phyloP scores from a whole-genome alignment of 1,139 yeast species.

The Hansenula sp. region DNA sequence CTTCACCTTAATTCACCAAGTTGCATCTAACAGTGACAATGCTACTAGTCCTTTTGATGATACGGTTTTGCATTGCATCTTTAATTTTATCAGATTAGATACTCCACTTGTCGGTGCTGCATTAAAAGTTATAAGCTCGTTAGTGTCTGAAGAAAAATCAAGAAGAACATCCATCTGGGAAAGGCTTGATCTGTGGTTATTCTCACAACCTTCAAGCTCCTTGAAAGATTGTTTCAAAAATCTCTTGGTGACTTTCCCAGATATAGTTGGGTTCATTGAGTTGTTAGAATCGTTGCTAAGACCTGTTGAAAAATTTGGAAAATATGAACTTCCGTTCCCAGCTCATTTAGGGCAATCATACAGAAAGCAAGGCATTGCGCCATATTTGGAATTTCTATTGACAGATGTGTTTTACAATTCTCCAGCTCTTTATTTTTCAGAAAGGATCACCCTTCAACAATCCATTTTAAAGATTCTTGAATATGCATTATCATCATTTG shows the following conservation, averaged over 20 bases:
- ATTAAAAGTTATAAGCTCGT: constrained; percentile 46
- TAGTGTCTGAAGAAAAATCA: constrained; percentile 40
- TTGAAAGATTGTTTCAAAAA: constrained; percentile 28
- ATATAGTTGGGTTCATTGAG: constrained; percentile 58
- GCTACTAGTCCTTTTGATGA: constrained; percentile 30
- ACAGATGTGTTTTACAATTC: constrained; percentile 58
- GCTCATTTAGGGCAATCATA: constrained; percentile 56
- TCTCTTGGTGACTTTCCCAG: constrained; percentile 38
- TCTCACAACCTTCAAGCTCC: constrained; percentile 23
- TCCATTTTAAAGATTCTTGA: constrained; percentile 49
- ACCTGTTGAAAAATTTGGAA: constrained; percentile 30
- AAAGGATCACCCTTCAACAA: constrained; percentile 45
- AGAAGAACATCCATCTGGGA: constrained; percentile 62
- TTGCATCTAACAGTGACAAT: constrained; percentile 41
- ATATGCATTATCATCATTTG: constrained; percentile 54
- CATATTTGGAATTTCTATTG: constrained; percentile 70
- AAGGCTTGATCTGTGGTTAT: constrained; percentile 70
- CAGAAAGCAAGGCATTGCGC: constrained; percentile 70
- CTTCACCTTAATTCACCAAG: constrained; percentile 48
- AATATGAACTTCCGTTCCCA: constrained; percentile 53
- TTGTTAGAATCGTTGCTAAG: constrained; percentile 40
- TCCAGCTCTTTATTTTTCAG: constrained; percentile 29
- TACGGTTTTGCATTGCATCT: constrained; percentile 33
- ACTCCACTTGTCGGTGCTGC: constrained; percentile 54
- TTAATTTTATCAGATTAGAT: constrained; percentile 42